Evolutionary conservation across 768 basidiomycete genomes (phyloP), one percentile per base, ranked within the genome.

Genomic region (Macrolepiota albuminosa): DNA sequence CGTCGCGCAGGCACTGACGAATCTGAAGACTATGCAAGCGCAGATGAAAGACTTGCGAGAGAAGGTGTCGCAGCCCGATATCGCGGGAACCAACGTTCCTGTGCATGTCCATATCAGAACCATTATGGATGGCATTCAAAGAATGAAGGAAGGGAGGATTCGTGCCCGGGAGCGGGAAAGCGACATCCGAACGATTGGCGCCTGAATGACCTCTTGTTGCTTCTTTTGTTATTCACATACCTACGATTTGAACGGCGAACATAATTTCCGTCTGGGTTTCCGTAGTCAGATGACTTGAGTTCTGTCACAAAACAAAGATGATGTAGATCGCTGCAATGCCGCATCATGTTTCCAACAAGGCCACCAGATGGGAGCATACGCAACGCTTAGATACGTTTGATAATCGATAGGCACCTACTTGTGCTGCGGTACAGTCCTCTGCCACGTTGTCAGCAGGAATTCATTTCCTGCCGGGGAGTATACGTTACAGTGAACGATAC

Each of bases 1-100:
- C 51, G 78, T 84, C 51, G 72, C 70, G 48, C 77, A 75, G 8
- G 75, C 81, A n/a, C 61, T 81, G 56, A 76, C 73, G 10, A 74
- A 76, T 14, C 66, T 85, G 34, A 66, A 77, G 54, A 68, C 70
- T 48, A 78, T 84, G 78, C 73, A 73, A 58, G 78, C 75, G 53
- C 82, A 85, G 60, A 75, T 85, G 68, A 80, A 83, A 63, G 83
- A 82, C 6, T 60, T 84, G 24, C 72, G 83, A 52, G 76, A 79
- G 57, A 72, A 78, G 31, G 78, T 82, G 14, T 75, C 79, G 14
- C 75, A 76, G 34, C 83, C 84, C 31, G 78, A 75, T 42, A 67
- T 84, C 10, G 67, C 77, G 14, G 77, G 75, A 13, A 68, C 75
- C 46, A 70, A 70, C 49, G 67, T 85, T n/a, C 83, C 84, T 5